phyloP scores from a whole-genome alignment of 768 basidiomycete genomes.

The Trametes cinnabarina region DNA sequence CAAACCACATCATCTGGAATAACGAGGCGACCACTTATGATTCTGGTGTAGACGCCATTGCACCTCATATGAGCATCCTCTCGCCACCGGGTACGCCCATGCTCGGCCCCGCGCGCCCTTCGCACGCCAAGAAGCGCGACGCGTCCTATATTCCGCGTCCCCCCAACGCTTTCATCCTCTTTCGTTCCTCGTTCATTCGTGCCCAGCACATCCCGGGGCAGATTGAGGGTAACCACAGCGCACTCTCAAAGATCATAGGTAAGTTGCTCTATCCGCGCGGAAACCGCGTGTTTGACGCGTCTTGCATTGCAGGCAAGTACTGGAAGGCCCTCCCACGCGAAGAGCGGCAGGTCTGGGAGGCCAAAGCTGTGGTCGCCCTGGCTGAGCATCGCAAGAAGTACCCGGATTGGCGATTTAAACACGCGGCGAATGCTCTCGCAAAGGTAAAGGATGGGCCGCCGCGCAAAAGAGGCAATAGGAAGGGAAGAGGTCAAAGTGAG shows the following conservation, averaged over 20 bases:
- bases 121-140: conserved; percentile 63
- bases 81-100: conserved; percentile 24
- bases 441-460: conserved; percentile 43
- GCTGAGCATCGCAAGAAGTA: conserved; percentile 72
- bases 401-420: conserved; percentile 82
- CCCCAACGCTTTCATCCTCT: conserved; percentile 84
- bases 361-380: conserved; percentile 65
- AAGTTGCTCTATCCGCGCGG: conserved; percentile 21
- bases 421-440: conserved; percentile 49
- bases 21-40: conserved; percentile 35
- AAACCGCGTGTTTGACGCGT: conserved; percentile 17
- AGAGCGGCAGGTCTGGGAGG: conserved; percentile 76
- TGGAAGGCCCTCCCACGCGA: conserved; percentile 70
- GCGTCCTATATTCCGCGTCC: conserved; percentile 79
- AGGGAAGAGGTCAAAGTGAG: conserved; percentile 35
- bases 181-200: conserved; percentile 74
- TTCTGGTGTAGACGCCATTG: conserved; percentile 29
- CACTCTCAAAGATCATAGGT: conserved; percentile 82
- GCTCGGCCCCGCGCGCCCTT: conserved; percentile 37
- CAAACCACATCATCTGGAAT: conserved; percentile 52
- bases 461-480: conserved; percentile 33
- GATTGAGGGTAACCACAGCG: conserved; percentile 79
- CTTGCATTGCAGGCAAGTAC: conserved; percentile 50
- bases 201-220: conserved; percentile 71
- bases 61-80: conserved; percentile 21